Base-by-base conservation (phyloP, 345 rosid species). In the Firmiana major region DNA sequence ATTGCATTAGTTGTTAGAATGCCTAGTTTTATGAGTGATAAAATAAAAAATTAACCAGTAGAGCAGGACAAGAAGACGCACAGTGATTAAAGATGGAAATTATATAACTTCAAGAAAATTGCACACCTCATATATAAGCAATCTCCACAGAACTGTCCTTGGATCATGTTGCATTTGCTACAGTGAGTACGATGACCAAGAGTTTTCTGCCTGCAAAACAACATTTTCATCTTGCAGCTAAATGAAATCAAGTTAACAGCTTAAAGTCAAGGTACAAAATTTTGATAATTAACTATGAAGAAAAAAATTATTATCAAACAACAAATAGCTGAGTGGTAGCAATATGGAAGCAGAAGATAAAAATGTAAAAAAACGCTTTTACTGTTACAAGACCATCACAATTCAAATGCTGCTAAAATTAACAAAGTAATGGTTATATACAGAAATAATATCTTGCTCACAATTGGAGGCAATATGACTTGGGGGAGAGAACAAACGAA, bases 71-170 rank as follows among this genome's bases (percentile, higher is more conserved):
- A 70, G 66, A 69, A 0, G 3, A 43, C 67, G 63, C 16, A 12
- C n/a, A 74, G 28, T 36, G 42, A 46, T 17, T 11, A 21, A 28
- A n/a, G 24, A 68, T 19, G 55, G 17, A 11, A 22, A 13, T 0
- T 42, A 26, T 4, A 63, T 26, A 36, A 75, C 40, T 54, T 31
- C 64, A 21, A 46, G 36, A 63, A 74, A 63, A 73, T 54, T 16
- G 21, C 64, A 26, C 70, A 91, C 99, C 99, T 93, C 96, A 90
- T 92, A 82, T 88, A 90, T 86, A 95, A 80, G 84, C 99, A 95
- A 85, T 93, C 99, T 79, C 97, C 98, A 76, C 98, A 95, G 80
- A 93, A 92, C 77, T 95, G 99, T 78, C 98, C 98, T 74, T 83
- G 90, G 21, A 88, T 94, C 68, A 83, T 58, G 69, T 77, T 62